phyloP scores from a whole-genome alignment of 108 stramenopile species.

The Nitzschia putrida region DNA sequence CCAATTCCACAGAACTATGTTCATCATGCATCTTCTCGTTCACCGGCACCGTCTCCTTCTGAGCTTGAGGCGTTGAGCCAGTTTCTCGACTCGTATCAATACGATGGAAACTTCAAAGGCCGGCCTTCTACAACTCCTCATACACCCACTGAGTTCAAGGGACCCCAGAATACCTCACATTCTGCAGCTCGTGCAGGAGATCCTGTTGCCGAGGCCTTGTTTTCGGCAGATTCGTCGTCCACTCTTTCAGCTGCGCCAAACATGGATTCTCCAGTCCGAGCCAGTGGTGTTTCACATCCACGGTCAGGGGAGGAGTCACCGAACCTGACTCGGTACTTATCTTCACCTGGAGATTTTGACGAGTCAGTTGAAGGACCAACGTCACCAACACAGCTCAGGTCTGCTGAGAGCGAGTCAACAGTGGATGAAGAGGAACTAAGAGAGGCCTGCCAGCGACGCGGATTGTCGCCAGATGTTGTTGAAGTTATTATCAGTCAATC shows the following conservation, averaged over 20 bases:
- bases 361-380: slow-evolving; percentile 4
- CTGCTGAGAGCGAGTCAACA: slow-evolving; percentile 13
- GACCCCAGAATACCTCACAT: not conserved
- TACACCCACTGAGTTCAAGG: slow-evolving; percentile 8
- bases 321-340: not conserved
- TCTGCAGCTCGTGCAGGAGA: not conserved
- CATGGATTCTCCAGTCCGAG: not conserved
- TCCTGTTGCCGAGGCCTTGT: not conserved
- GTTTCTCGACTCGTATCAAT: slow-evolving; percentile 1
- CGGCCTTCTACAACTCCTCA: not conserved
- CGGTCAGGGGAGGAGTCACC: not conserved
- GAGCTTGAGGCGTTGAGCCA: not conserved
- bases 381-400: slow-evolving; percentile 16
- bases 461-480: slow-evolving; percentile 13
- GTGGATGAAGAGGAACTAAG: slow-evolving; percentile 27
- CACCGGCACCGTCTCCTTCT: not conserved
- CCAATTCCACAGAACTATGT: not conserved
- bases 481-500: slow-evolving; percentile 25
- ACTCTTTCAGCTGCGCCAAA: slow-evolving; percentile 6
- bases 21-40: not conserved
- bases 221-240: slow-evolving; percentile 1
- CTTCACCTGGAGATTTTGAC: slow-evolving; percentile 7
- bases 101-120: not conserved
- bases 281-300: not conserved
- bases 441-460: slow-evolving; percentile 6